A percentile compares a stretch with the other conserved stretches of the same genome.
Evolutionary conservation across 768 basidiomycete species (phyloP).

Genomic region (Amanita exitialis): DNA sequence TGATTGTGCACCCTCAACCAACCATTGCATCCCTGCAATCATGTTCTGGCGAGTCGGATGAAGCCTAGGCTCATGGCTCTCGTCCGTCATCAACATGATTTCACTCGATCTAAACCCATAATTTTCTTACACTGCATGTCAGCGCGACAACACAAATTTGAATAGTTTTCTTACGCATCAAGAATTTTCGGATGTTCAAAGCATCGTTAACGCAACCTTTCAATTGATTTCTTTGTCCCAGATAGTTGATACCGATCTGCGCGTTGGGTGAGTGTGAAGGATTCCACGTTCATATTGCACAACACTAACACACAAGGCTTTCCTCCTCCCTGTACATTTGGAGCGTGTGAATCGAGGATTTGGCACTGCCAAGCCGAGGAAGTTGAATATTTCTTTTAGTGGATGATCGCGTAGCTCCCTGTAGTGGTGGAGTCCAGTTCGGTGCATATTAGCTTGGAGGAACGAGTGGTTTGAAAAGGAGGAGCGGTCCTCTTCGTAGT

Average conservation of each 20-base stretch:
- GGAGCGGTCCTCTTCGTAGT: background rate
- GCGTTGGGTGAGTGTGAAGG: background rate
- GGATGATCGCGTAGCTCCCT: constrained; percentile 2
- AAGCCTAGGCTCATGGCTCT: constrained; percentile 29
- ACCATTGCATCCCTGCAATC: constrained; percentile 41
- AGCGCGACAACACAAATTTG: background rate
- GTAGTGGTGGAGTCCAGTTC: constrained; percentile 2
- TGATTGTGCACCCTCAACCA: constrained; percentile 55
- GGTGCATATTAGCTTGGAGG: background rate
- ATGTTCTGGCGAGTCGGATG: constrained; percentile 39
- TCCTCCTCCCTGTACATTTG: constrained; percentile 67
- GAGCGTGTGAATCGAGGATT: constrained; percentile 22
- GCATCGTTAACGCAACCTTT: constrained; percentile 80
- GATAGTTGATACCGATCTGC: constrained; percentile 76
- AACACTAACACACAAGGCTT: constrained; percentile 66
- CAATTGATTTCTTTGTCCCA: constrained; percentile 51
- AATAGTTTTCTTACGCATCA: constrained; percentile 35
- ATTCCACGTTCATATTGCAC: background rate
- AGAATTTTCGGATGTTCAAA: constrained; percentile 55
- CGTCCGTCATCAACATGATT: constrained; percentile 64
- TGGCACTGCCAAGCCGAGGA: background rate
- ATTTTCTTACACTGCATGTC: constrained; percentile 14
- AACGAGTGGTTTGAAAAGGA: background rate
- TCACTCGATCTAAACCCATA: constrained; percentile 50
- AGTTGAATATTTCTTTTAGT: background rate